These are phyloP conservation scores for Friedmanniomyces simplex DNA, from an alignment of 495 filamentous ascomycete species.

Conservation along the genomic window DNA sequence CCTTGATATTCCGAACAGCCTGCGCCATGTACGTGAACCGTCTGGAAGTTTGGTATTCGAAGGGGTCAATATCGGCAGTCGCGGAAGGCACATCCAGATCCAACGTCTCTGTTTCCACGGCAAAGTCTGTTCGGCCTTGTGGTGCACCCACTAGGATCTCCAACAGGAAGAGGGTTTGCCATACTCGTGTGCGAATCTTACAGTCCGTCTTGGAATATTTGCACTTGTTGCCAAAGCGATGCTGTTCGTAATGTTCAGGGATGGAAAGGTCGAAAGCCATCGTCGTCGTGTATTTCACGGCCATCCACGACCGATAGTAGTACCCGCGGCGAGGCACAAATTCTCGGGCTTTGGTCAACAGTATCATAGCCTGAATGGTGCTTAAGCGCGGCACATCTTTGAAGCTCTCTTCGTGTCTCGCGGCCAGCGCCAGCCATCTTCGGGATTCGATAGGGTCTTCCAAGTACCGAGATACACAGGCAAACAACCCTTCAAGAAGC, in stretches of 20 bases:
- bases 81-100: conserved; percentile 60
- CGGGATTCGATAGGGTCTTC: conserved; percentile 76
- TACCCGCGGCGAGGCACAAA: conserved; percentile 87
- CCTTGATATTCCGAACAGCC: conserved; percentile 66
- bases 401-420: conserved; percentile 88
- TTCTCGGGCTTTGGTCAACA: conserved; percentile 86
- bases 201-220: conserved; percentile 10
- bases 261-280: conserved; percentile 92
- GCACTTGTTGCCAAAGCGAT: conserved; percentile 48
- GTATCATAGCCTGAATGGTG: conserved; percentile 82
- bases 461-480: conserved; percentile 73
- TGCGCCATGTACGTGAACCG: conserved; percentile 74
- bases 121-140: conserved; percentile 82
- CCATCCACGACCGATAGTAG: conserved; percentile 98
- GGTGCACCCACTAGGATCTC: conserved; percentile 93
- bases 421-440: conserved; percentile 89
- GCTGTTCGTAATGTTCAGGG: conserved; percentile 72
- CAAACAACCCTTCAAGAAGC: conserved; percentile 89
- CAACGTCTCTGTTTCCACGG: conserved; percentile 63
- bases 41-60: conserved; percentile 65
- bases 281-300: conserved; percentile 77
- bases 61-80: conserved; percentile 57
- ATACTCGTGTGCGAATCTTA: conserved; percentile 61
- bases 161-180: conserved; percentile 79
- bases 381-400: conserved; percentile 90